Evolutionary conservation across 306 rosid species (phyloP).

Genomic region (Cicer chorassanicum): DNA sequence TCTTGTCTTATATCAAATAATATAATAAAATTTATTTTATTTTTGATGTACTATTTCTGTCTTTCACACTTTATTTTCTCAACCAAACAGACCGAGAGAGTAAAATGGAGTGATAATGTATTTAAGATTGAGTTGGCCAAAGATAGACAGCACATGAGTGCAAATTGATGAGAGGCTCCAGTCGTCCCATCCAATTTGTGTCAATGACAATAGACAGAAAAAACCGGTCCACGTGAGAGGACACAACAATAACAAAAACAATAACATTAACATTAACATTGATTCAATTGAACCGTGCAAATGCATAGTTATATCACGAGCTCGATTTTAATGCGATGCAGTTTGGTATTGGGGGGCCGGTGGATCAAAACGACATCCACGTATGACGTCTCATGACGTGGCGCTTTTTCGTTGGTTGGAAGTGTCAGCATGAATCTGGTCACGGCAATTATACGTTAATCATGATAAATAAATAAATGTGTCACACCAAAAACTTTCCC

Average conservation of each 20-base stretch:
- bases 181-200: too few relatives aligned
- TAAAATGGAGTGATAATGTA: too few relatives aligned
- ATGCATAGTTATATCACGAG: constrained; percentile 14
- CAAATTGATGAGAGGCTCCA: too few relatives aligned
- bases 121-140: too few relatives aligned
- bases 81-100: too few relatives aligned
- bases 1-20: too few relatives aligned
- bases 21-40: too few relatives aligned
- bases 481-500: constrained; percentile 29
- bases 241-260: not conserved
- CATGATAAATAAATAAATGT: constrained; percentile 44
- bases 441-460: constrained; percentile 50
- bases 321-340: constrained; percentile 43
- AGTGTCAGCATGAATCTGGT: constrained; percentile 27
- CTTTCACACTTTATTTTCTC: too few relatives aligned
- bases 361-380: not conserved
- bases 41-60: too few relatives aligned
- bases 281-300: not conserved
- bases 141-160: too few relatives aligned
- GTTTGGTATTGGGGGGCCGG: not conserved
- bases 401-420: not conserved
- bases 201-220: too few relatives aligned
- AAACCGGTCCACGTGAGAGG: not conserved
- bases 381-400: constrained; percentile 37
- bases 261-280: not conserved